Evolutionary conservation across 2,329 filamentous ascomycete species (phyloP).

Genomic region (Aureobasidium sp.): DNA sequence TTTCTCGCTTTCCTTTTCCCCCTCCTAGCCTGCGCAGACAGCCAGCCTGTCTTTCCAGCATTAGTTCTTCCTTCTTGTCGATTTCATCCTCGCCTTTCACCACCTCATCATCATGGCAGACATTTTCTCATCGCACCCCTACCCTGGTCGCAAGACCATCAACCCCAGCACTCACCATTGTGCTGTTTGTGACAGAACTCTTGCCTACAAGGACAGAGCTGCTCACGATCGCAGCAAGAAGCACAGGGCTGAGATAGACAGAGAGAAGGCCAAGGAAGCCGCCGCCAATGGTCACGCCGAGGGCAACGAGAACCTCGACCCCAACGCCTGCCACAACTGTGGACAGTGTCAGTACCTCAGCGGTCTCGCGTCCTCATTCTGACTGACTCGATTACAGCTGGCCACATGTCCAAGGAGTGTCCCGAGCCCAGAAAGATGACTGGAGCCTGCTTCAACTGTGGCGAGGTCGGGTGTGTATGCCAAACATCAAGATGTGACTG

Average conservation of each 20-base stretch:
- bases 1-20: background rate
- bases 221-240: slow-evolving; percentile 16
- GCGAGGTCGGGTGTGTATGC: slow-evolving; percentile 25
- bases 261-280: background rate
- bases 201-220: slow-evolving; percentile 5
- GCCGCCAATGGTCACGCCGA: background rate
- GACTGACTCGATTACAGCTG: background rate
- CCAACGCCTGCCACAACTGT: slow-evolving; percentile 11
- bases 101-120: background rate
- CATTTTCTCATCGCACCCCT: slow-evolving; percentile 12
- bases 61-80: background rate
- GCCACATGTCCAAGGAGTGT: slow-evolving; percentile 5
- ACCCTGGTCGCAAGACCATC: slow-evolving; percentile 1
- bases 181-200: slow-evolving; percentile 6
- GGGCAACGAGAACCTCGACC: background rate
- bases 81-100: background rate
- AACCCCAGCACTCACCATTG: background rate
- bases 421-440: slow-evolving; percentile 5
- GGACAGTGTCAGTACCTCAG: background rate
- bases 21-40: background rate
- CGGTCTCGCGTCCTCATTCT: background rate
- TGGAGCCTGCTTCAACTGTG: slow-evolving; percentile 43
- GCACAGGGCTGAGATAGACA: background rate
- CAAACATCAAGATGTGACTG: background rate
- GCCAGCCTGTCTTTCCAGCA: background rate